phyloP scores from a whole-genome alignment of 306 rosid genomes.

The Quercus engelmannii region DNA sequence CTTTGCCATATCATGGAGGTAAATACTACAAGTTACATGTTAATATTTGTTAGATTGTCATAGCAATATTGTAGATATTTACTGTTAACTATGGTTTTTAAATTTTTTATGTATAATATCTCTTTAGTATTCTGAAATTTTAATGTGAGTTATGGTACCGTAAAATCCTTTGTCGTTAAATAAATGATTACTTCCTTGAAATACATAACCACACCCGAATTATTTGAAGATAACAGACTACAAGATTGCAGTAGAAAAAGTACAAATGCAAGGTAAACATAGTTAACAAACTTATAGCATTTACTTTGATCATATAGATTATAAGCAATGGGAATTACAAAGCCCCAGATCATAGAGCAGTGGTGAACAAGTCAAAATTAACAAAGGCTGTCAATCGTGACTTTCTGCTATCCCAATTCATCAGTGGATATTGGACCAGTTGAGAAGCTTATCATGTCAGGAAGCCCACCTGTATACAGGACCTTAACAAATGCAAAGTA shows the following conservation, averaged over 20 bases:
- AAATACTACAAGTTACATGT: not conserved
- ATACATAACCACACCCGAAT: too few species aligned
- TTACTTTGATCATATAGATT: slow-evolving; percentile 23
- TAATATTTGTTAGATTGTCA: too few species aligned
- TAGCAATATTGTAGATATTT: too few species aligned
- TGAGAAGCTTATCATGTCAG: slow-evolving; percentile 23
- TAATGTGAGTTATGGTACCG: too few species aligned
- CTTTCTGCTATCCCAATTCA: slow-evolving; percentile 40
- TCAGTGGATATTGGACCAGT: slow-evolving; percentile 29
- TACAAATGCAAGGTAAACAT: not conserved
- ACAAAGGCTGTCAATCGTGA: slow-evolving; percentile 35
- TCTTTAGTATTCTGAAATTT: too few species aligned
- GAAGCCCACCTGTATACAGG: slow-evolving; percentile 24
- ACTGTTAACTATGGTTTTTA: too few species aligned
- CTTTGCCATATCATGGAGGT: slow-evolving; percentile 47
- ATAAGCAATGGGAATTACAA: slow-evolving; percentile 51
- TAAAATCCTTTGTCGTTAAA: too few species aligned
- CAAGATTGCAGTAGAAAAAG: not conserved
- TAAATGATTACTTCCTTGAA: too few species aligned
- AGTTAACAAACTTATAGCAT: not conserved
- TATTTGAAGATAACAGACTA: too few species aligned
- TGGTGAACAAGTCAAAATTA: slow-evolving; percentile 32
- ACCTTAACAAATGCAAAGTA: slow-evolving; percentile 34
- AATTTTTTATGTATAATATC: too few species aligned
- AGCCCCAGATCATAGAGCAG: slow-evolving; percentile 48